Percentiles rank a stretch among this genome's conserved stretches.
phyloP scores from a whole-genome alignment of 352 stramenopile species.

The Pythium pyrilobum region DNA sequence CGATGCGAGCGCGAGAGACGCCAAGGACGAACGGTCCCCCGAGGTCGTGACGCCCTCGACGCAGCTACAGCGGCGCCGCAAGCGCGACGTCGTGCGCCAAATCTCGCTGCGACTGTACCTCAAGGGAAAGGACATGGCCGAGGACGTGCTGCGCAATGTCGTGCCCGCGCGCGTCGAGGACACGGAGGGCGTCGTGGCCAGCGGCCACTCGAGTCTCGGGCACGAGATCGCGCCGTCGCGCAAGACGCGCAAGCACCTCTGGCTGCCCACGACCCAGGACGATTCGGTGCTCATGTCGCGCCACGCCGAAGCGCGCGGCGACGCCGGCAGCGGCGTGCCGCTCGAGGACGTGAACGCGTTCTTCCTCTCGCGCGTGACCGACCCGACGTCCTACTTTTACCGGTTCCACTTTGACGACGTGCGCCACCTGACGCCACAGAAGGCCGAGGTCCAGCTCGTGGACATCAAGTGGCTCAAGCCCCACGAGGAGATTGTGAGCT shows the following conservation, averaged over 20 bases:
- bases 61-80: constrained; percentile 26
- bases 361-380: constrained; percentile 72
- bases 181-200: constrained; percentile 31
- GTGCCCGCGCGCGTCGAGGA: constrained; percentile 52
- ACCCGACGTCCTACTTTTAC: constrained; percentile 86
- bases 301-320: constrained; percentile 2
- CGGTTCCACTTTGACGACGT: constrained; percentile 71
- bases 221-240: constrained; percentile 57
- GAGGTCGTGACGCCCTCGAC: constrained; percentile 18
- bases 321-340: constrained; percentile 4
- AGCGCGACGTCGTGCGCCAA: constrained; percentile 69
- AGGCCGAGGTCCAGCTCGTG: constrained; percentile 77
- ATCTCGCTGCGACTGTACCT: constrained; percentile 75
- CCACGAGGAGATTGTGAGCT: constrained; percentile 81
- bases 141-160: constrained; percentile 60
- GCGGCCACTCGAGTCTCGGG: constrained; percentile 45
- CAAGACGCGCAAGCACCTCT: constrained; percentile 67
- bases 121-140: constrained; percentile 59
- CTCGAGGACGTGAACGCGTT: constrained; percentile 61
- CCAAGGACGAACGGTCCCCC: constrained; percentile 2
- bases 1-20: neutral
- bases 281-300: constrained; percentile 52
- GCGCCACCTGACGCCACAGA: constrained; percentile 59
- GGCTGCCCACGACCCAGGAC: constrained; percentile 70
- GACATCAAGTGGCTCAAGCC: constrained; percentile 80